These are phyloP conservation scores for Sugiyamaella qingdaonensis DNA, from an alignment of 805 yeast species.

Conservation along the genomic window DNA sequence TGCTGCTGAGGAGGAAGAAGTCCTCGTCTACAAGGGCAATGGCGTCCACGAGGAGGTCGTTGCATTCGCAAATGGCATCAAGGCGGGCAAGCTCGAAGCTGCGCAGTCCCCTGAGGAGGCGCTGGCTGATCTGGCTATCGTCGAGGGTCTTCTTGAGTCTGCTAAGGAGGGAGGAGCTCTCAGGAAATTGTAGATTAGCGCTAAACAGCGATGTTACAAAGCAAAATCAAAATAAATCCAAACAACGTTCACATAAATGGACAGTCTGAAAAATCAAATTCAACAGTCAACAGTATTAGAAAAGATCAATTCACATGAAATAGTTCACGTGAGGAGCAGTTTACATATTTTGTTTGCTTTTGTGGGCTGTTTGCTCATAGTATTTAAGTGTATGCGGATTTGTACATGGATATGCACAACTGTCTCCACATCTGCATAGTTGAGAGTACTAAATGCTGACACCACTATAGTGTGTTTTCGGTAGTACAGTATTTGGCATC, in stretches of 20 bases:
- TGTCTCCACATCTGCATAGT: too few relatives aligned
- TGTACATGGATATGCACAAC: too few relatives aligned
- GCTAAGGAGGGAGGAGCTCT: constrained; percentile 10
- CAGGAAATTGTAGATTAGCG: not conserved
- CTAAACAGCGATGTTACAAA: not conserved
- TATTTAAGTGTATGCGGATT: too few relatives aligned
- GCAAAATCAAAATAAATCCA: too few relatives aligned
- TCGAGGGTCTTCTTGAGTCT: constrained; percentile 11
- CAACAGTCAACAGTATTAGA: not conserved
- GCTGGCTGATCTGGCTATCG: constrained; percentile 11
- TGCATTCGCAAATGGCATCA: constrained; percentile 12
- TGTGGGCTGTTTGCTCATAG: too few relatives aligned
- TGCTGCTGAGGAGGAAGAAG: constrained; percentile 6
- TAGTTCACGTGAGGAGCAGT: too few relatives aligned
- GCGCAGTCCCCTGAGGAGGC: constrained; percentile 17
- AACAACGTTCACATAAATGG: too few relatives aligned
- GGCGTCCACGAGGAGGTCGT: constrained; percentile 14
- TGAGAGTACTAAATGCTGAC: too few relatives aligned
- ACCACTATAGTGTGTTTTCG: too few relatives aligned
- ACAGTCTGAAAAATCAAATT: not conserved
- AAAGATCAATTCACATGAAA: too few relatives aligned
- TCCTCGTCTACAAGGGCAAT: constrained; percentile 8
- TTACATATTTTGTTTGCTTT: too few relatives aligned
- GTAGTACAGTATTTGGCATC: too few relatives aligned
- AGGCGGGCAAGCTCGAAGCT: constrained; percentile 12